These are phyloP conservation scores for Aspergillus coremiiformis DNA, from an alignment of 495 filamentous ascomycete species.

Conservation along the genomic window DNA sequence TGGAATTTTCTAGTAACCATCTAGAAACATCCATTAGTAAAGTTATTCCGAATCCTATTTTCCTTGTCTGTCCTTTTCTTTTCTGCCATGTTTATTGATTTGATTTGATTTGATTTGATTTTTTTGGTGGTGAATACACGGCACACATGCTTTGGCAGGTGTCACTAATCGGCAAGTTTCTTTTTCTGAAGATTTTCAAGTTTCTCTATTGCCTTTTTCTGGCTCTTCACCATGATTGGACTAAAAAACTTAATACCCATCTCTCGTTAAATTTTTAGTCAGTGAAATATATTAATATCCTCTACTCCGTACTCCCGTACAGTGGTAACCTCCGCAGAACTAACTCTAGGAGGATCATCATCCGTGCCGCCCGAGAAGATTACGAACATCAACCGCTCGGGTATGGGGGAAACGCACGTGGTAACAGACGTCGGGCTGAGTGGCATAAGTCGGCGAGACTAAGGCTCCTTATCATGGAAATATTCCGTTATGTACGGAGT, in stretches of 20 bases:
- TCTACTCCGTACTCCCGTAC: too few relatives aligned
- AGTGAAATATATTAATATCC: too few relatives aligned
- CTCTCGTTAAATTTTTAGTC: too few relatives aligned
- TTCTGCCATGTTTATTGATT: too few relatives aligned
- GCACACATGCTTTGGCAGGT: background rate
- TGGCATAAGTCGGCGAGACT: background rate
- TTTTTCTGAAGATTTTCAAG: background rate
- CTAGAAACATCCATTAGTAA: slow-evolving; percentile 26
- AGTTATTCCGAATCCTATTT: too few relatives aligned
- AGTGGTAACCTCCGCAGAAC: background rate
- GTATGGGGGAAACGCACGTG: background rate
- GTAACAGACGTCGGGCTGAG: background rate
- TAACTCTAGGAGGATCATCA: background rate
- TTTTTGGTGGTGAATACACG: background rate
- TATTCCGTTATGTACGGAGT: background rate
- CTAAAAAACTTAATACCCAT: too few relatives aligned
- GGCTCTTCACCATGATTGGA: background rate
- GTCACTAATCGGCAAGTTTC: background rate
- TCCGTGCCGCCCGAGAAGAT: background rate
- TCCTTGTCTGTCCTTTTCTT: too few relatives aligned
- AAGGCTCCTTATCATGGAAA: background rate
- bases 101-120: too few relatives aligned
- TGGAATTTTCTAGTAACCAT: slow-evolving; percentile 26
- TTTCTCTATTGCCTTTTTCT: background rate
- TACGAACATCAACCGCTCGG: background rate